Evolutionary conservation across 768 basidiomycete species (phyloP).

Genomic region (Collybiopsis confluens): DNA sequence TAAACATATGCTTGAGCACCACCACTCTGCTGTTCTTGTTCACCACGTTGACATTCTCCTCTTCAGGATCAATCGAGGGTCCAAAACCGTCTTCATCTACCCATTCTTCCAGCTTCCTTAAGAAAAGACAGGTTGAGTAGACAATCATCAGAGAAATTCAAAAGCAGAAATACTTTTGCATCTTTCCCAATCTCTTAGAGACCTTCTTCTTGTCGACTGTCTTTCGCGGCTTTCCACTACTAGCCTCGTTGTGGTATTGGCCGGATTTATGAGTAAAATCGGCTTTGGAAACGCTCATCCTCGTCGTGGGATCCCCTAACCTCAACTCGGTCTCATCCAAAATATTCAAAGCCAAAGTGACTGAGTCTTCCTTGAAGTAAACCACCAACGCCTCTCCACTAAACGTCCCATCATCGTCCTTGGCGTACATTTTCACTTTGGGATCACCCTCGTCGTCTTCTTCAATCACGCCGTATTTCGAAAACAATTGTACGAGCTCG

Average conservation of each 20-base stretch:
- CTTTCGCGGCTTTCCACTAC: conserved; percentile 47
- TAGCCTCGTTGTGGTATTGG: conserved; percentile 30
- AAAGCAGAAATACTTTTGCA: conserved; percentile 66
- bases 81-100: conserved; percentile 92
- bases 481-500: conserved; percentile 82
- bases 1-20: conserved; percentile 95
- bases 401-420: conserved; percentile 80
- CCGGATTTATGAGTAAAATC: conserved; percentile 71
- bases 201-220: conserved; percentile 76
- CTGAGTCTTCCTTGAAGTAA: conserved; percentile 97
- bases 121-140: neutral
- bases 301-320: conserved; percentile 68
- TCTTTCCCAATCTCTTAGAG: conserved; percentile 72
- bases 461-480: conserved; percentile 88
- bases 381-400: conserved; percentile 95
- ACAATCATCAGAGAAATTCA: neutral
- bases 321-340: conserved; percentile 91
- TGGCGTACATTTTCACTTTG: conserved; percentile 95
- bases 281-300: conserved; percentile 73
- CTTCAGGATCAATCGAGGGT: conserved; percentile 49
- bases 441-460: conserved; percentile 88
- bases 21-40: conserved; percentile 75
- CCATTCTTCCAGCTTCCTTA: conserved; percentile 91
- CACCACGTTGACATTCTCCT: conserved; percentile 39
- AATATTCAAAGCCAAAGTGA: conserved; percentile 74